Evolutionary conservation across 192 early-diverging fungal genomes (phyloP).

Genomic region (Coemansia erecta): DNA sequence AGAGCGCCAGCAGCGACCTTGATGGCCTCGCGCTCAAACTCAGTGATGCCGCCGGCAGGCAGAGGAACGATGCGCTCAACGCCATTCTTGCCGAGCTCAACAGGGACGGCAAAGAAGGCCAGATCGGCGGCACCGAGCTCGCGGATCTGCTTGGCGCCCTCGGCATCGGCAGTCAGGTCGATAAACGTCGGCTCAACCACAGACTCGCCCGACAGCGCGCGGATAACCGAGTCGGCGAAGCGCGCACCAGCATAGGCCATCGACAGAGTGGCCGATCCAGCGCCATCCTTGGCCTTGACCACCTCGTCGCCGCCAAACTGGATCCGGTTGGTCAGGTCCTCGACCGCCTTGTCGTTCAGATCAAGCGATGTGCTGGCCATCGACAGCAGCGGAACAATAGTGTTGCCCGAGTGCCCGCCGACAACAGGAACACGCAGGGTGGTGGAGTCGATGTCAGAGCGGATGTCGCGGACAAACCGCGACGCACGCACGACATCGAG

Average conservation of each 20-base stretch:
- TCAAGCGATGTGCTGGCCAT: slow-evolving; percentile 62
- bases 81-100: slow-evolving; percentile 73
- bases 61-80: slow-evolving; percentile 85
- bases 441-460: slow-evolving; percentile 63
- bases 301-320: slow-evolving; percentile 99
- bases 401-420: slow-evolving; percentile 94
- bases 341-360: slow-evolving; percentile 78
- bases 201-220: slow-evolving; percentile 67
- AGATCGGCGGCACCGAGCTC: slow-evolving; percentile 57
- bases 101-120: slow-evolving; percentile 70
- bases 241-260: slow-evolving; percentile 85
- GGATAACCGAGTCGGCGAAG: slow-evolving; percentile 85
- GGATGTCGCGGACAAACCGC: slow-evolving; percentile 81
- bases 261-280: slow-evolving; percentile 82
- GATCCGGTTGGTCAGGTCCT: slow-evolving; percentile 89
- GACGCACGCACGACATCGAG: slow-evolving; percentile 94
- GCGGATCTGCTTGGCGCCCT: slow-evolving; percentile 51
- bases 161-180: slow-evolving; percentile 51
- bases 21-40: slow-evolving; percentile 81
- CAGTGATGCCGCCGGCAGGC: slow-evolving; percentile 57
- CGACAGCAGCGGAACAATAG: slow-evolving; percentile 89
- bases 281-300: slow-evolving; percentile 95
- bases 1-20: slow-evolving; percentile 76
- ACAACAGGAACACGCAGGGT: slow-evolving; percentile 77
- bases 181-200: slow-evolving; percentile 84